Base-by-base conservation (phyloP, 805 yeast genomes). In the Dipodascopsis uninucleata region DNA sequence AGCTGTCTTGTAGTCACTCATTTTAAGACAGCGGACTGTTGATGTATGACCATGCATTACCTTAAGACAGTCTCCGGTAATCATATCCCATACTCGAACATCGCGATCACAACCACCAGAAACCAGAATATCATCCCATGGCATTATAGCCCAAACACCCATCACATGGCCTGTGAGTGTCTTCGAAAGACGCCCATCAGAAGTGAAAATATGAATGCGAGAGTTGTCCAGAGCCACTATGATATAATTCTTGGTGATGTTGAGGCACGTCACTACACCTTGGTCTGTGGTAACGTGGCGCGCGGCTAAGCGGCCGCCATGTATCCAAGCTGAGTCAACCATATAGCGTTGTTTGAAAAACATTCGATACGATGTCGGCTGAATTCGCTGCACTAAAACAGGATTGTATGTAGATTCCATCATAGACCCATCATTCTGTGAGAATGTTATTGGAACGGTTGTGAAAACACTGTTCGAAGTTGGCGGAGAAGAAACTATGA, bases 81-180 rank as follows among this genome's bases (percentile, higher is more conserved):
- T 72, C 55, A 89, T 75, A 66, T 90, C 96, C 98, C 98, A 90
- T 55, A 90, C 88, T 62, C 97, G 77, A 18, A 90, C 95, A 29
- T 96, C 89, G 61, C 96, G 77, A 67, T 90, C 98, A 55, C 97
- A 96, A 16, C 95, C 87, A 28, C 97, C 97, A 28, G 94, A 81
- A 17, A 90, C 96, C 54, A 90, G 76, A 58, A 90, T 82, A 60
- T 88, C 79, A 33, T 95, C 96, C 67, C 82, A 87, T 1, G 96
- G 86, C 33, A 89, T 83, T 49, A 93, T 82, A 24, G 95, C 89
- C 97, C 97, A 90, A 10, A 93, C 96, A 31, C 97, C 98, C 73
- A 88, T 96, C 40, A 93, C 87, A 63, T 93, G 98, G 4, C 98
- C 98, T 67, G 86, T 87, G 61, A 90, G 95, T 0, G 97, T 88